These are phyloP conservation scores for Beauveria sp. DNA, from an alignment of 2,329 filamentous ascomycete genomes.

Conservation along the genomic window DNA sequence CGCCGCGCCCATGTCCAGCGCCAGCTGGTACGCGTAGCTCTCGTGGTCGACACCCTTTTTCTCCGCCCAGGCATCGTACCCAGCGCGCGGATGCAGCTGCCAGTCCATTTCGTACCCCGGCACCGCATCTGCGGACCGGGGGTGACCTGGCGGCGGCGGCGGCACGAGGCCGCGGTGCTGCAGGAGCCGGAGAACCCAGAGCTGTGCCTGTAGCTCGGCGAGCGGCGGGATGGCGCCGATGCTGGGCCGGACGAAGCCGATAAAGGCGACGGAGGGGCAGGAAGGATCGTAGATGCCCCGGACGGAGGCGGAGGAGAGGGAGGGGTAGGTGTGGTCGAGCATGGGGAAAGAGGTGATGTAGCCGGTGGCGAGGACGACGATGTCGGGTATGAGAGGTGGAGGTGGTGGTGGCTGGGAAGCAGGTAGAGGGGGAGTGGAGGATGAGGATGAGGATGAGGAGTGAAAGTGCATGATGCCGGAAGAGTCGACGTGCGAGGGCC, in stretches of 20 bases:
- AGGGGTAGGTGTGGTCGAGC: slow-evolving; percentile 31
- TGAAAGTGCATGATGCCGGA: slow-evolving; percentile 29
- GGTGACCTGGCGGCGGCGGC: not conserved
- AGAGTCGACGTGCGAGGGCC: slow-evolving; percentile 31
- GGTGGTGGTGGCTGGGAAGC: slow-evolving; percentile 11
- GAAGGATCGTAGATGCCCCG: slow-evolving; percentile 42
- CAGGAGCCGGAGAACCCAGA: slow-evolving; percentile 36
- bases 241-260: slow-evolving; percentile 39
- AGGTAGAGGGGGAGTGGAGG: too few relatives aligned
- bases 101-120: slow-evolving; percentile 32
- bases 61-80: slow-evolving; percentile 25
- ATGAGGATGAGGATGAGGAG: too few relatives aligned
- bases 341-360: slow-evolving; percentile 36
- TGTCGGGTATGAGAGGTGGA: slow-evolving; percentile 24
- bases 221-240: slow-evolving; percentile 41
- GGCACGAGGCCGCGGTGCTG: slow-evolving; percentile 20
- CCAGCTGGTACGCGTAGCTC: slow-evolving; percentile 41
- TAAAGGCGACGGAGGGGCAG: slow-evolving; percentile 34
- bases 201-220: slow-evolving; percentile 39
- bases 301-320: slow-evolving; percentile 39
- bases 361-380: slow-evolving; percentile 40
- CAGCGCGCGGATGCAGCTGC: slow-evolving; percentile 26
- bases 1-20: slow-evolving; percentile 37
- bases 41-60: slow-evolving; percentile 41
- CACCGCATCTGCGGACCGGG: slow-evolving; percentile 16